Evolutionary conservation across 371 early-diverging fungal species (phyloP).

Genomic region (Apophysomyces elegans): DNA sequence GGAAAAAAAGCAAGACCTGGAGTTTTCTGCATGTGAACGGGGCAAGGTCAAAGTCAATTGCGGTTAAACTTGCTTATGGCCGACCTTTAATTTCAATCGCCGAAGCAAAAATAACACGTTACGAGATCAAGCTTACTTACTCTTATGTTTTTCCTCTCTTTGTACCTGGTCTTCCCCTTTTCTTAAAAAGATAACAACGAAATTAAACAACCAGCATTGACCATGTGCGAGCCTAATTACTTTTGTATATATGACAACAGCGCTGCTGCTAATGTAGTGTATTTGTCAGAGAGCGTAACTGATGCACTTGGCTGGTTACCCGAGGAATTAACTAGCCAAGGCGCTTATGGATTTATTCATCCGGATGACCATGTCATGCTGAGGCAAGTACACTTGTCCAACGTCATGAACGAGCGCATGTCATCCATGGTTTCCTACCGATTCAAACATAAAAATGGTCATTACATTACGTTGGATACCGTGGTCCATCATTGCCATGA

Average conservation of each 20-base stretch:
- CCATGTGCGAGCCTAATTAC: conserved; percentile 37
- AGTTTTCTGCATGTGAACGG: not conserved
- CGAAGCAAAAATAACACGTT: not conserved
- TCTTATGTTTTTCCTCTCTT: not conserved
- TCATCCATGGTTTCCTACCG: conserved; percentile 37
- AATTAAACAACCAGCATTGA: conserved; percentile 1
- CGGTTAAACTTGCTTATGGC: not conserved
- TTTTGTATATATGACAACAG: conserved; percentile 64
- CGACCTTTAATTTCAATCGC: not conserved
- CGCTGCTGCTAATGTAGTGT: conserved; percentile 46
- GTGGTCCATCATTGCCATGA: conserved; percentile 48
- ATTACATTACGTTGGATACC: conserved; percentile 33
- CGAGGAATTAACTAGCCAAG: conserved; percentile 52
- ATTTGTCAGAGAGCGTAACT: conserved; percentile 54
- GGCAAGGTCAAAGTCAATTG: not conserved
- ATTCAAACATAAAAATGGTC: conserved; percentile 39
- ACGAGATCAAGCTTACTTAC: conserved; percentile 3
- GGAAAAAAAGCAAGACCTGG: not conserved
- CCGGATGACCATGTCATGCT: conserved; percentile 44
- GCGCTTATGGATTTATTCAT: conserved; percentile 52
- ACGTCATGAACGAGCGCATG: conserved; percentile 54
- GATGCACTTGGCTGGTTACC: conserved; percentile 54
- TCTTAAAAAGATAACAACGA: too few relatives aligned
- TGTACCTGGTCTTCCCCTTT: not conserved
- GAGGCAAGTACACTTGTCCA: conserved; percentile 39